A percentile compares a stretch with the other conserved stretches of the same genome.
These are phyloP conservation scores for Collybia sordida DNA, from an alignment of 768 basidiomycete genomes.

Conservation along the genomic window DNA sequence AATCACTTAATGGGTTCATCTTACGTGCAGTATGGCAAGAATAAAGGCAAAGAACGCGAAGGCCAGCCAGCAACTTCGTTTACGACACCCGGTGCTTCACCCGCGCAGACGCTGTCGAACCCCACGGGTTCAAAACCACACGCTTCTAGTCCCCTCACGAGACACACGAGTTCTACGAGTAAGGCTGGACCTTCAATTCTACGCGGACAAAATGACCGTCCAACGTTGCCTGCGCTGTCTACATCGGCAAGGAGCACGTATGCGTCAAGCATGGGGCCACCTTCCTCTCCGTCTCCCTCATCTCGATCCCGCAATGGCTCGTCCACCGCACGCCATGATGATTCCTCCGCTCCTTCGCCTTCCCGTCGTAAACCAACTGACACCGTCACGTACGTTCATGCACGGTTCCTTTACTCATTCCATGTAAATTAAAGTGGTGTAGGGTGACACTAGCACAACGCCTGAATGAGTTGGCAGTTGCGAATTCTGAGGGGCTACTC, in stretches of 20 bases:
- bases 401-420: no score
- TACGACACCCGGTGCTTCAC: conserved; percentile 27
- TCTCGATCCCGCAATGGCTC: conserved; percentile 14
- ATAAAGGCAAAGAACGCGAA: conserved; percentile 58
- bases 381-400: conserved; percentile 51
- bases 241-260: conserved; percentile 11
- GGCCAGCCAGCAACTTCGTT: conserved; percentile 28
- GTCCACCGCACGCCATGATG: conserved; percentile 21
- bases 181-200: conserved; percentile 24
- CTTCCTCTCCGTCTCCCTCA: conserved; percentile 15
- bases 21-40: conserved; percentile 48
- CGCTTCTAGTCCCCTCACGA: conserved; percentile 24
- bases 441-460: conserved; percentile 80
- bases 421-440: conserved; percentile 4
- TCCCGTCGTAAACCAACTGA: conserved; percentile 40
- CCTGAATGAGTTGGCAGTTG: conserved; percentile 75
- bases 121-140: conserved; percentile 21
- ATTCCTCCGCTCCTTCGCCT: conserved; percentile 20
- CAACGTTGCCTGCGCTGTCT: conserved; percentile 19
- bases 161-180: conserved; percentile 14
- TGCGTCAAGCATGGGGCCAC: conserved; percentile 7
- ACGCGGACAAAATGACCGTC: conserved; percentile 19
- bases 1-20: conserved; percentile 14
- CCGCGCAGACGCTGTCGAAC: conserved; percentile 37
- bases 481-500: conserved; percentile 78